These are phyloP conservation scores for Ganoderma resinaceum DNA, from an alignment of 1,284 basidiomycete species.

Conservation along the genomic window DNA sequence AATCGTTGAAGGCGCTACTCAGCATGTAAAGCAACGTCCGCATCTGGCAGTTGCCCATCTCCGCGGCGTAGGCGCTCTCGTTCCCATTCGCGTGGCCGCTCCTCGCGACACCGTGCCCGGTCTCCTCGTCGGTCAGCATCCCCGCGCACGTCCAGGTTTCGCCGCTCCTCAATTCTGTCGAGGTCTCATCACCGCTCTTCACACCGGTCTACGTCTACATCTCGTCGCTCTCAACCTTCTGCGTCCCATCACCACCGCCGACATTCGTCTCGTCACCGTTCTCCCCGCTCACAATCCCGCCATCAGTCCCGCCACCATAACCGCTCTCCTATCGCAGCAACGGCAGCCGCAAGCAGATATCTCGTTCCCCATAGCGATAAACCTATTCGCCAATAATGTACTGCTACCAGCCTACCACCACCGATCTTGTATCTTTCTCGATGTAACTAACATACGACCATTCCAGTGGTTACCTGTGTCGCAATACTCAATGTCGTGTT, in stretches of 20 bases:
- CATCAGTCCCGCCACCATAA: too few species aligned
- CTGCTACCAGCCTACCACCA: neutral
- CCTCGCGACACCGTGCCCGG: neutral
- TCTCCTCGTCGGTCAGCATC: neutral
- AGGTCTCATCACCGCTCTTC: neutral
- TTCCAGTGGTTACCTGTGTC: neutral
- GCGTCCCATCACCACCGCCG: neutral
- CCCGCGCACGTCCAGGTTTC: neutral
- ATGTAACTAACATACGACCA: neutral
- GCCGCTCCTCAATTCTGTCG: neutral
- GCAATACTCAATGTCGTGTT: neutral
- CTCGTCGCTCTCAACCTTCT: neutral
- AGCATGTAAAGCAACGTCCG: neutral
- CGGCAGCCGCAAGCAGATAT: neutral
- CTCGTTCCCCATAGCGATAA: neutral
- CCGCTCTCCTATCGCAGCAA: neutral
- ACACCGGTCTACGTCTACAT: neutral
- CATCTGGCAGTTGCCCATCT: neutral
- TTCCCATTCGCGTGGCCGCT: constrained; percentile 2
- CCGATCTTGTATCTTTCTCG: neutral
- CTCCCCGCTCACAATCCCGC: neutral
- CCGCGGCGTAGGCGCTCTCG: neutral
- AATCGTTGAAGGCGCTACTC: neutral
- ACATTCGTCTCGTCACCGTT: neutral
- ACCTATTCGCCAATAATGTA: neutral